Base-by-base conservation (phyloP, 352 stramenopile species). In the Phytophthora foliorum region DNA sequence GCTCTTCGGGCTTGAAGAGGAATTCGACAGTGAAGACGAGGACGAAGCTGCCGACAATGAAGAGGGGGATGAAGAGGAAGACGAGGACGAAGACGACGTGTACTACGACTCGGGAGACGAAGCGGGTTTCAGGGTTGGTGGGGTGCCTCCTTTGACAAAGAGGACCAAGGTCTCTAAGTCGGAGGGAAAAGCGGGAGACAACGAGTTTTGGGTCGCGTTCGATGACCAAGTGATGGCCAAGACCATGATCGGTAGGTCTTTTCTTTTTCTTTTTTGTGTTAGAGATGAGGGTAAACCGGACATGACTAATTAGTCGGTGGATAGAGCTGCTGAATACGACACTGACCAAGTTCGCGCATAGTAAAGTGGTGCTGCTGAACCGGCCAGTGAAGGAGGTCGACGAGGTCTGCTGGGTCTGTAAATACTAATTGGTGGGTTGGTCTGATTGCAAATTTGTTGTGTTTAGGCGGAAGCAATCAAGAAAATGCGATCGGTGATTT, bases 281-380 rank as follows among this genome's bases (percentile, higher is more conserved):
- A 2, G 17, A 45, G 17, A 17, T 10, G 38, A 48, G 41, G 5
- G 19, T 10, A 29, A 29, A 48, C 10, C 11, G n/a, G 38, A n/a
- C 29, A n/a, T 19, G 13, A 39, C 6, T 34, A 2, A 54, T 50
- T 51, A 17, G n/a, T 49, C 48, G 16, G 21, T 51, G 16, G 48
- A 6, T 67, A 92, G 84, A 90, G 46, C 63, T 92, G n/a, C 72
- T 92, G n/a, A 92, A 92, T 63, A 90, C 82, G 27, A 87, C 80
- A 5, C 49, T 89, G 24, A 86, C 74, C 32, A 92, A 92, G 48
- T 52, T 90, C 16, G 84, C 84, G 0, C 84, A 92, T 50, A 77
- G 63, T 21, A 77, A 79, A 31, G 72, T 90, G 16, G 70, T 75
- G n/a, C 58, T 92, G 25, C 57, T 90, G 29, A 89, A 82, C 32